Base-by-base conservation (phyloP, 2,329 filamentous ascomycete genomes). In the Chlorencoelia australis region DNA sequence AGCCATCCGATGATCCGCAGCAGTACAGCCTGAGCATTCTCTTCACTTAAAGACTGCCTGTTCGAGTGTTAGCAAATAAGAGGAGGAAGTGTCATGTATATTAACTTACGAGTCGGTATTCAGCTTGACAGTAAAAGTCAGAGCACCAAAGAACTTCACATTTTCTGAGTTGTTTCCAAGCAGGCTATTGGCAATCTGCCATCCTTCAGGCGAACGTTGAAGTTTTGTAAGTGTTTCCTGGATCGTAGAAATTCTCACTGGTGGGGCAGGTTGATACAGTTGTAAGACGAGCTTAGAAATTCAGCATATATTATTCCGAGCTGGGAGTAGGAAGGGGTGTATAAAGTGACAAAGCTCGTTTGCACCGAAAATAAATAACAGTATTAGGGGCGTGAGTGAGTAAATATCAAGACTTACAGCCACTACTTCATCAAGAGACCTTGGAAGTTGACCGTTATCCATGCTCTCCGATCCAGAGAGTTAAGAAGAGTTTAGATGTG, bases 101-200 rank as follows among this genome's bases (percentile, higher is more conserved):
- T 11, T 10, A 14, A 52, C 66, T 45, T 63, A 82, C 81, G 79
- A 85, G 55, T 91, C 85, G n/a, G 79, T 81, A 56, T 96, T 95
- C 40, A 96, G 74, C 62, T 96, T 98, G 50, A 96, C 77, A 33
- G 86, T 93, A 47, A 95, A 81, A 0, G 89, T 96, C 41, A 95
- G 69, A 19, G 88, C 89, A 10, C 86, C 91, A 56, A 94, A 94
- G 61, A 96, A 96, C 46, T 82, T 81, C 48, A 91, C 75, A 51
- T 88, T 80, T 42, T 82, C 73, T 47, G 84, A 77, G 15, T 72
- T 64, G 42, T 75, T 76, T 33, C 66, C 66, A 8, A 95, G 65
- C 10, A 96, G 67, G 34, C 75, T 74, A 53, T 89, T 79, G 14
- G 86, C 87, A 30, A 95, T 69, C 38, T 82, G 71, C 91, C 91